Conservation (phyloP, 768 basidiomycete species). For the Lactarius psammicola region DNA sequence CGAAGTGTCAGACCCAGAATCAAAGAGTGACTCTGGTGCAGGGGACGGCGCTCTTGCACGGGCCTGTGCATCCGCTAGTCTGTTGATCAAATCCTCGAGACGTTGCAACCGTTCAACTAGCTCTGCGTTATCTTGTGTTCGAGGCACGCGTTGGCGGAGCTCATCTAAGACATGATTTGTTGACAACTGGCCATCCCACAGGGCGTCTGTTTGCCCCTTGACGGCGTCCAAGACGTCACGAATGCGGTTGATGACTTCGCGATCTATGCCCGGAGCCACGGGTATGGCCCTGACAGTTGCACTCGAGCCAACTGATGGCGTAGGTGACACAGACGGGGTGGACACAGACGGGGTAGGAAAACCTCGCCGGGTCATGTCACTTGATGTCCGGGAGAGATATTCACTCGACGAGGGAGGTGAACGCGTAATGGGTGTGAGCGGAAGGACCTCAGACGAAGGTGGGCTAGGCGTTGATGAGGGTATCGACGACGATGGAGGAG, state of each 20-base stretch:
- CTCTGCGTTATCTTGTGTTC: conserved; percentile 40
- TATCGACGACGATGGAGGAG: conserved; percentile 40
- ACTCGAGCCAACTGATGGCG: conserved; percentile 38
- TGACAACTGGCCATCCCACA: conserved; percentile 61
- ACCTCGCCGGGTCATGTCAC: conserved; percentile 11
- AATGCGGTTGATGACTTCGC: conserved; percentile 43
- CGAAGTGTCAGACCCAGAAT: conserved; percentile 34
- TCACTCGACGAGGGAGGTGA: conserved; percentile 33
- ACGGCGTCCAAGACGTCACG: conserved; percentile 56
- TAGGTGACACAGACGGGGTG: conserved; percentile 38
- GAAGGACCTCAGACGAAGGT: conserved; percentile 17
- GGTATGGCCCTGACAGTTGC: conserved; percentile 36
- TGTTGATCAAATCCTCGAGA: conserved; percentile 27
- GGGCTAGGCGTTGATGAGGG: conserved; percentile 35
- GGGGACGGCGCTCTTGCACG: conserved; percentile 30
- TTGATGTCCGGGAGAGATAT: conserved; percentile 42
- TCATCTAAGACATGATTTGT: conserved; percentile 63
- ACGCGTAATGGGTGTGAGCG: conserved; percentile 18
- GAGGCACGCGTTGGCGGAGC: conserved; percentile 47
- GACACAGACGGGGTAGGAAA: conserved; percentile 36
- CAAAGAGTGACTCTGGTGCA: conserved; percentile 35
- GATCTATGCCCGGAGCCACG: conserved; percentile 34
- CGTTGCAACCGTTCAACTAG: conserved; percentile 24
- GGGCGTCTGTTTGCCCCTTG: conserved; percentile 53
- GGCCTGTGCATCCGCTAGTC: conserved; percentile 18